Conservation (phyloP, 2,329 filamentous ascomycete genomes). For the Tolypocladium guangdongense region DNA sequence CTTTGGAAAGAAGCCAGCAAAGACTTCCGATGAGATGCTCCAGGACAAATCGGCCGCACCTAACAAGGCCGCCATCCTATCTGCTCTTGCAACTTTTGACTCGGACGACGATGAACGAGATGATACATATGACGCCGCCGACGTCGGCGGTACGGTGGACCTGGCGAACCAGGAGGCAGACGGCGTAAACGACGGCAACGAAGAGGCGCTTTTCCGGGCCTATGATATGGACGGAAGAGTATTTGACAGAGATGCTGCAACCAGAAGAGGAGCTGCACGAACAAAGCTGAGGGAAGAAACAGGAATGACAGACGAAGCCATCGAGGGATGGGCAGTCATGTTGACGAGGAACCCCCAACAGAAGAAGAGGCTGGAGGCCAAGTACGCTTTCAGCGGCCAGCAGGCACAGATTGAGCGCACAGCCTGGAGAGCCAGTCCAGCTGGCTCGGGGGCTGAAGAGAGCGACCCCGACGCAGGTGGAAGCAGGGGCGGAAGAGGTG, state of each 20-base stretch:
- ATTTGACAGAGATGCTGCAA: constrained; percentile 63
- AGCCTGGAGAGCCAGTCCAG: constrained; percentile 47
- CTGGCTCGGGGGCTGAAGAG: constrained; percentile 45
- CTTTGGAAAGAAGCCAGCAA: constrained; percentile 59
- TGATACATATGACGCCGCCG: constrained; percentile 88
- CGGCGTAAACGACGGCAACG: constrained; percentile 40
- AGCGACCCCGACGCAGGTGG: constrained; percentile 37
- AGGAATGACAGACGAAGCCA: constrained; percentile 82
- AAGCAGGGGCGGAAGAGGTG: constrained; percentile 32
- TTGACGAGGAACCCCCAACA: constrained; percentile 60
- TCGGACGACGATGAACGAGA: constrained; percentile 93
- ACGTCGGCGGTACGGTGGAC: constrained; percentile 84
- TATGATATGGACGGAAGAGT: constrained; percentile 54
- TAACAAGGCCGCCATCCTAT: constrained; percentile 77
- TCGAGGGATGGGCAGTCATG: constrained; percentile 94
- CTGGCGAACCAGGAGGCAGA: constrained; percentile 46
- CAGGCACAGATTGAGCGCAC: constrained; percentile 57
- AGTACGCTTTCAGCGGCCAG: constrained; percentile 54
- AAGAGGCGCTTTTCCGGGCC: constrained; percentile 62
- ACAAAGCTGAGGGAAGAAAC: constrained; percentile 60
- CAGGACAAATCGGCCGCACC: constrained; percentile 52
- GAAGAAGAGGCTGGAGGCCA: constrained; percentile 58
- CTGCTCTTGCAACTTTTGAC: constrained; percentile 81
- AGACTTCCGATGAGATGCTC: constrained; percentile 63
- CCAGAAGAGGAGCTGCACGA: constrained; percentile 53